A percentile compares a stretch with the other conserved stretches of the same genome.
Evolutionary conservation across 345 rosid genomes (phyloP).

Genomic region (Moricandia moricandioides): DNA sequence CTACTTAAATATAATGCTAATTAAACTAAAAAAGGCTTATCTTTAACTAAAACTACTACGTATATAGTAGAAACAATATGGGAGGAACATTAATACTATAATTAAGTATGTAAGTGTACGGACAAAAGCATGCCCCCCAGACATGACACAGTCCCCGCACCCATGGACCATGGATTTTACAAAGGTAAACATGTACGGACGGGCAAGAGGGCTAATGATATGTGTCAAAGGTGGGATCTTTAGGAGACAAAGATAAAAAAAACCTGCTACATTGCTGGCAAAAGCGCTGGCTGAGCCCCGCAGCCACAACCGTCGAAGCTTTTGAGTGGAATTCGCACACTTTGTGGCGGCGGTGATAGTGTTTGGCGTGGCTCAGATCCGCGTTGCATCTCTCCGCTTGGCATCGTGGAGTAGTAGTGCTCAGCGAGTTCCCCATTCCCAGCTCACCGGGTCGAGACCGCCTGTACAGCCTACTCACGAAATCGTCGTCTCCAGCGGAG

Average conservation of each 20-base stretch:
- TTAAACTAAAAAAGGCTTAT: background rate
- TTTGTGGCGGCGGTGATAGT: conserved; percentile 95
- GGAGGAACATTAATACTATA: background rate
- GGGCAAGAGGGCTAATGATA: conserved; percentile 12
- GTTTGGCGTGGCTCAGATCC: conserved; percentile 87
- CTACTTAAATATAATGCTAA: background rate
- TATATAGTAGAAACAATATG: background rate
- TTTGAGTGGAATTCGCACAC: conserved; percentile 98
- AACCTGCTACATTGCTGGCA: conserved; percentile 99
- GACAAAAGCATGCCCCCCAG: conserved; percentile 13
- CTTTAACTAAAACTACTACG: background rate
- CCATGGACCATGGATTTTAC: background rate
- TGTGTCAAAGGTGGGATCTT: conserved; percentile 34
- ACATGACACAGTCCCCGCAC: background rate
- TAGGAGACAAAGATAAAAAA: background rate
- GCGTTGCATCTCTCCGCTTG: conserved; percentile 98
- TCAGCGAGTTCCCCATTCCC: conserved; percentile 42
- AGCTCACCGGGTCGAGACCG: conserved; percentile 60
- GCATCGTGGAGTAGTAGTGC: conserved; percentile 54
- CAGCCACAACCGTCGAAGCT: conserved; percentile 79
- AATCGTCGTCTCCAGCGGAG: conserved; percentile 86
- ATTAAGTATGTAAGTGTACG: conserved; percentile 7
- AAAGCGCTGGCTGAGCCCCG: conserved; percentile 93
- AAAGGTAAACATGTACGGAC: conserved; percentile 26
- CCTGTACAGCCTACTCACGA: conserved; percentile 83